A percentile compares a stretch with the other conserved stretches of the same genome.
phyloP scores from a whole-genome alignment of 805 yeast species.

The Debaryomyces prosopidis region DNA sequence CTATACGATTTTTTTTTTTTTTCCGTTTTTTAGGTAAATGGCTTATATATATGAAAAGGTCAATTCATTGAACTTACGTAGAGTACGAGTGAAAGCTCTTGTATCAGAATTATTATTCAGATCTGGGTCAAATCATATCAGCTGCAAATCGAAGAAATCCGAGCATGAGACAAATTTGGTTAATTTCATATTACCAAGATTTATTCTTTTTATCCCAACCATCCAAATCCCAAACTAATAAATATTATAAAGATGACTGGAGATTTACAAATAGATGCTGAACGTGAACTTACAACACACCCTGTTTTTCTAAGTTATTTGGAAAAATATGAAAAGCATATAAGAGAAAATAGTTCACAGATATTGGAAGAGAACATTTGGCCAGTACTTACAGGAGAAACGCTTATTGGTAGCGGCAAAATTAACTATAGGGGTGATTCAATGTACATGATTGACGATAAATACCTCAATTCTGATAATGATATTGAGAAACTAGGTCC shows the following conservation, averaged over 20 bases:
- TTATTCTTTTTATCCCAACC: too few species aligned
- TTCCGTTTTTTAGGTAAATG: too few species aligned
- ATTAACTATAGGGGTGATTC: slow-evolving; percentile 34
- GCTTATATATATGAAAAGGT: too few species aligned
- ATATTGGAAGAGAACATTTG: slow-evolving; percentile 26
- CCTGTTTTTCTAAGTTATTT: neutral
- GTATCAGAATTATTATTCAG: too few species aligned
- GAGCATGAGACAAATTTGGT: too few species aligned
- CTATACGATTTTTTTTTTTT: too few species aligned
- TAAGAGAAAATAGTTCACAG: neutral
- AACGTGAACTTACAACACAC: neutral
- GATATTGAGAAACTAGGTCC: slow-evolving; percentile 20
- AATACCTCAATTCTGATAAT: slow-evolving; percentile 21
- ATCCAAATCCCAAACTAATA: too few species aligned
- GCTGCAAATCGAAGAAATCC: too few species aligned
- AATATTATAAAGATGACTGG: neutral
- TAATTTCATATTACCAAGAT: too few species aligned
- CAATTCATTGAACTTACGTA: too few species aligned
- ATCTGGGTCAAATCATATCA: too few species aligned
- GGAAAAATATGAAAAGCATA: neutral
- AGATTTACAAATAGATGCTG: neutral
- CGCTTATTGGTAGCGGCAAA: slow-evolving; percentile 34
- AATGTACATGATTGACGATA: slow-evolving; percentile 34
- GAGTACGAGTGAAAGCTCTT: too few species aligned
- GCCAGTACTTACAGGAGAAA: slow-evolving; percentile 38